Conservation (phyloP, 176 grass and related monocot species). For the Rhynchospora breviuscula region DNA sequence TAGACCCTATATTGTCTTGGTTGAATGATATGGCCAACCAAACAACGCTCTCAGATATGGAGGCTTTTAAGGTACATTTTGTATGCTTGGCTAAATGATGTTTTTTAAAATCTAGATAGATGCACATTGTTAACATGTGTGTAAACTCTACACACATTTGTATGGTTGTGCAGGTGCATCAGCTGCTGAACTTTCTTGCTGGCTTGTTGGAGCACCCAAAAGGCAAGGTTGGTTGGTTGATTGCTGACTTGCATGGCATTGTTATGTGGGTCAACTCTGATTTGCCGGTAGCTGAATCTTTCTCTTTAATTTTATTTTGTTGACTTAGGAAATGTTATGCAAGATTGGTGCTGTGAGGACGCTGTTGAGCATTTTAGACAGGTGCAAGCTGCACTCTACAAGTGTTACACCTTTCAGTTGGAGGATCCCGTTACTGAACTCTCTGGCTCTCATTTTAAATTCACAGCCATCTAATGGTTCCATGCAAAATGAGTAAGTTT, state of each 20-base stretch:
- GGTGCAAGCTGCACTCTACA: constrained; percentile 33
- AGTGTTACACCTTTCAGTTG: constrained; percentile 42
- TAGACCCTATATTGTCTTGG: constrained; percentile 69
- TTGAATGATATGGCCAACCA: constrained; percentile 60
- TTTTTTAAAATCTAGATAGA: constrained; percentile 6
- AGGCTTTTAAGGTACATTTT: constrained; percentile 63
- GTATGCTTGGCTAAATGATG: neutral
- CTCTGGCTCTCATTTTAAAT: constrained; percentile 57
- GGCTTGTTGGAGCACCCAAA: constrained; percentile 76
- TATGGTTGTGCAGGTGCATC: constrained; percentile 56
- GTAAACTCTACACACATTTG: neutral
- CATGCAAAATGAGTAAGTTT: constrained; percentile 40
- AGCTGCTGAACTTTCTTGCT: constrained; percentile 78
- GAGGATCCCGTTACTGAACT: constrained; percentile 65
- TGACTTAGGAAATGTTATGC: constrained; percentile 58
- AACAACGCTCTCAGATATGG: constrained; percentile 58
- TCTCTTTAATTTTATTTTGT: constrained; percentile 28
- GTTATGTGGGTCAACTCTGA: neutral
- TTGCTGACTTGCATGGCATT: neutral
- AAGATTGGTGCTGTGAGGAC: constrained; percentile 56
- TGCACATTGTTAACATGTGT: constrained; percentile 1
- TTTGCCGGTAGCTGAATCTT: constrained; percentile 14
- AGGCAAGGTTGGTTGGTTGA: constrained; percentile 56
- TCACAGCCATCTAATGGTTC: constrained; percentile 33
- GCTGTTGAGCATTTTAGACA: constrained; percentile 55